These are phyloP conservation scores for Hippophae tibetana DNA, from an alignment of 306 rosid genomes.

Conservation along the genomic window DNA sequence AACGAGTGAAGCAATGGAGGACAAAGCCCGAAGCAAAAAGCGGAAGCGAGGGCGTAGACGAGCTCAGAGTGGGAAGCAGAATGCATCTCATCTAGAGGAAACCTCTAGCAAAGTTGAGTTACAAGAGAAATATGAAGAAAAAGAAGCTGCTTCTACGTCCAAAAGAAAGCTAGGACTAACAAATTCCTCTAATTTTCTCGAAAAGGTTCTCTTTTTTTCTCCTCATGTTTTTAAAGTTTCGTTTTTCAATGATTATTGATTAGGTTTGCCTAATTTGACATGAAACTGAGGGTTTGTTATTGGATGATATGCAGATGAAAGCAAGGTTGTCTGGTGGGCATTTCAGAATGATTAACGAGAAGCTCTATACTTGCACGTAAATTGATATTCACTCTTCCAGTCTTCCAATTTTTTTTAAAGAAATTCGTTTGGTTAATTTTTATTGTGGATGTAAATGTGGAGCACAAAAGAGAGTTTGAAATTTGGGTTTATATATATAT, in stretches of 20 bases:
- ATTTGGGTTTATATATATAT: neutral
- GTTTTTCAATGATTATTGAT: neutral
- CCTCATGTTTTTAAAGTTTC: neutral
- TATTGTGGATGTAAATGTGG: neutral
- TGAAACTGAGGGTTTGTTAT: neutral
- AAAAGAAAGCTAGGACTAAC: conserved; percentile 26
- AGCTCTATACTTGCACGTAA: conserved; percentile 97
- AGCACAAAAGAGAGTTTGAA: neutral
- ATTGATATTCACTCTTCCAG: neutral
- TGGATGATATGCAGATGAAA: conserved; percentile 49
- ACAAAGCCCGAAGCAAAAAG: conserved; percentile 31
- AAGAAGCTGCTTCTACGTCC: conserved; percentile 13
- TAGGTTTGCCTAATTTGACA: neutral
- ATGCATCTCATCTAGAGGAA: neutral
- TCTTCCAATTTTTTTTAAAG: neutral
- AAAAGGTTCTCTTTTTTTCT: conserved; percentile 29
- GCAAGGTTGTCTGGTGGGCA: conserved; percentile 87
- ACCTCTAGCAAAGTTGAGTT: neutral
- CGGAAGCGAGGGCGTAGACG: conserved; percentile 32
- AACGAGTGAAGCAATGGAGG: conserved; percentile 28
- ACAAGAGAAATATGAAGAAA: neutral
- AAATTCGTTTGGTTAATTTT: neutral
- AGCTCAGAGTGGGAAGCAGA: conserved; percentile 9
- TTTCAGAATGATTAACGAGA: conserved; percentile 92
- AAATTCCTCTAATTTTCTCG: conserved; percentile 49